Evolutionary conservation across 805 yeast genomes (phyloP), one percentile per base, ranked within the genome.

Genomic region (Kuraishia capsulata): DNA sequence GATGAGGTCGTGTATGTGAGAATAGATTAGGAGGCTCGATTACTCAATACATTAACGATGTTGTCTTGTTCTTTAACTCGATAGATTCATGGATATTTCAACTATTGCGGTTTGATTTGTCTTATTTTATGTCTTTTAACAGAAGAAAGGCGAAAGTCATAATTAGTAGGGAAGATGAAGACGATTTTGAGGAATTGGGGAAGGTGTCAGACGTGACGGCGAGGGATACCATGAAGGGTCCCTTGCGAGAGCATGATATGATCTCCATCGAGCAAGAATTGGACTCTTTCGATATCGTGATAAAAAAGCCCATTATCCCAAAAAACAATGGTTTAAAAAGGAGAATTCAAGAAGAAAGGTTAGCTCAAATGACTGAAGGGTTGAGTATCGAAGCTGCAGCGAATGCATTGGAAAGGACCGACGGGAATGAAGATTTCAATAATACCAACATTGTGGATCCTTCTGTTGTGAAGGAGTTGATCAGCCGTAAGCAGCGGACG

Each of bases 401-500:
- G 37, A 26, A n/a, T 16, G 5, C 14, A 8, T 8, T 13, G 4
- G 30, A 35, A 1, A n/a, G n/a, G n/a, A n/a, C n/a, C n/a, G n/a
- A n/a, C n/a, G n/a, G n/a, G n/a, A n/a, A n/a, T n/a, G n/a, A n/a
- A n/a, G n/a, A n/a, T n/a, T n/a, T n/a, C n/a, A n/a, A n/a, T n/a
- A n/a, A n/a, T n/a, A 42, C 49, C 4, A 36, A 28, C 9, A 42
- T 53, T 5, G 52, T 51, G 5, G 47, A 48, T 18, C 38, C 44
- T 19, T 36, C 38, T 5, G 41, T 36, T 8, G 38, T 50, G 1
- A 41, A 44, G 24, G 56, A 51, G 36, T 28, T 49, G 29, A 49
- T 46, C 33, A 54, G 54, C 30, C 44, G 54, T 18, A 38, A 42
- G 29, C 39, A 31, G 32, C 40, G 54, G 35, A 30, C 41, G 13